Evolutionary conservation across 352 stramenopile species (phyloP).

Genomic region (Pythium guiyangense): DNA sequence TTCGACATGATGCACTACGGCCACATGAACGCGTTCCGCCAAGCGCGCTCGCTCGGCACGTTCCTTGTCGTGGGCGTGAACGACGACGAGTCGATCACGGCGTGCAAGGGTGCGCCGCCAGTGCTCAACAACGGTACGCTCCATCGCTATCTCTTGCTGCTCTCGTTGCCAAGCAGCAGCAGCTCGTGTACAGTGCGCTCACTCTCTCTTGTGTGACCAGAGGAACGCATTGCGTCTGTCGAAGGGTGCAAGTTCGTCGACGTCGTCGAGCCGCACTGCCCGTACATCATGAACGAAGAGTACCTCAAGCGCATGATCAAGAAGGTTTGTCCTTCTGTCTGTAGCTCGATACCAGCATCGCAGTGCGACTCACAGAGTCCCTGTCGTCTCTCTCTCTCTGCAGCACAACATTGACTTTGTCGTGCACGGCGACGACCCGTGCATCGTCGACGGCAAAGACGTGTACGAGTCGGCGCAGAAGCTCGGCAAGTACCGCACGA

Average conservation of each 20-base stretch:
- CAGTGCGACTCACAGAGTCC: background rate
- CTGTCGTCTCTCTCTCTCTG: background rate
- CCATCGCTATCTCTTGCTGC: background rate
- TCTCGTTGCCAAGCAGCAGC: background rate
- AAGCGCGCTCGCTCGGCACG: slow-evolving; percentile 93
- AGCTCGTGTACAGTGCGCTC: background rate
- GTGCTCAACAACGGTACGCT: slow-evolving; percentile 92
- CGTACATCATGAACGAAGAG: slow-evolving; percentile 98
- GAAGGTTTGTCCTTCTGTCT: slow-evolving; percentile 35
- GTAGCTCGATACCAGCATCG: background rate
- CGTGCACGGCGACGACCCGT: slow-evolving; percentile 98
- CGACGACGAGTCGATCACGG: slow-evolving; percentile 95
- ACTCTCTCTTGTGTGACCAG: slow-evolving; percentile 14
- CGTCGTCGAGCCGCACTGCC: slow-evolving; percentile 95
- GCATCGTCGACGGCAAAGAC: slow-evolving; percentile 98
- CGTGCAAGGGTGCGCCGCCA: slow-evolving; percentile 94
- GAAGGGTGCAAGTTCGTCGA: slow-evolving; percentile 98
- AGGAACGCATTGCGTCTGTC: slow-evolving; percentile 95
- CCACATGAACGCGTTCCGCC: slow-evolving; percentile 99
- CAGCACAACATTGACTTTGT: slow-evolving; percentile 97
- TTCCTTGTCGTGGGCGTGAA: slow-evolving; percentile 99
- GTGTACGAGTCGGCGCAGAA: slow-evolving; percentile 97
- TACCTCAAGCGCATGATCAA: slow-evolving; percentile 98
- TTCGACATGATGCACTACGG: slow-evolving; percentile 99
- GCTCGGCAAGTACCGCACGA: slow-evolving; percentile 95